phyloP scores from a whole-genome alignment of 352 stramenopile genomes.

The Blastocystis sp. region DNA sequence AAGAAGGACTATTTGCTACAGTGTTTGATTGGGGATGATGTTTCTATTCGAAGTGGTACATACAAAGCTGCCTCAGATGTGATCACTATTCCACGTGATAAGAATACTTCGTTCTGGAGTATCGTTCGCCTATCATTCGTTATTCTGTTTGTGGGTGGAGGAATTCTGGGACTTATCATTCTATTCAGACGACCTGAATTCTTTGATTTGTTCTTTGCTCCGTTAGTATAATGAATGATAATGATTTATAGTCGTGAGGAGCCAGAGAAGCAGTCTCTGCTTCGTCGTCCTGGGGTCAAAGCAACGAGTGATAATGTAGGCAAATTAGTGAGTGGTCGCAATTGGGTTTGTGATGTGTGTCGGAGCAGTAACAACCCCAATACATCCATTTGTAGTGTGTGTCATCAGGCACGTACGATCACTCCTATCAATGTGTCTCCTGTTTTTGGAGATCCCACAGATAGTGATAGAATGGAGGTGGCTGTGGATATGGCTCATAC shows the following conservation, averaged over 20 bases:
- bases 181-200: conserved; percentile 36
- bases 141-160: not conserved
- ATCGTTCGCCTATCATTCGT: not conserved
- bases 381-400: not conserved
- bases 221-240: not conserved
- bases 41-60: not conserved
- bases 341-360: conserved; percentile 14
- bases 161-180: not conserved
- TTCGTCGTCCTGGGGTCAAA: not conserved
- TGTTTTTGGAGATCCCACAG: not conserved
- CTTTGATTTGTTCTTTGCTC: conserved; percentile 40
- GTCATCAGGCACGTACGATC: not conserved
- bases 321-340: not conserved
- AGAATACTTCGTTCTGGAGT: not conserved
- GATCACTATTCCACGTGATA: conserved; percentile 5
- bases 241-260: not conserved
- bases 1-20: not conserved
- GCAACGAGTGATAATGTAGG: not conserved
- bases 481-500: not conserved
- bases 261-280: conserved; percentile 18
- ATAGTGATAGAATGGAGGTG: not conserved
- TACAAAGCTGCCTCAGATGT: not conserved
- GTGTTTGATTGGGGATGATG: not conserved
- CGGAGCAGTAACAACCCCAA: not conserved
- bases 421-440: not conserved